Base-by-base conservation (phyloP, 2,329 filamentous ascomycete species). In the Claviceps digitariae region DNA sequence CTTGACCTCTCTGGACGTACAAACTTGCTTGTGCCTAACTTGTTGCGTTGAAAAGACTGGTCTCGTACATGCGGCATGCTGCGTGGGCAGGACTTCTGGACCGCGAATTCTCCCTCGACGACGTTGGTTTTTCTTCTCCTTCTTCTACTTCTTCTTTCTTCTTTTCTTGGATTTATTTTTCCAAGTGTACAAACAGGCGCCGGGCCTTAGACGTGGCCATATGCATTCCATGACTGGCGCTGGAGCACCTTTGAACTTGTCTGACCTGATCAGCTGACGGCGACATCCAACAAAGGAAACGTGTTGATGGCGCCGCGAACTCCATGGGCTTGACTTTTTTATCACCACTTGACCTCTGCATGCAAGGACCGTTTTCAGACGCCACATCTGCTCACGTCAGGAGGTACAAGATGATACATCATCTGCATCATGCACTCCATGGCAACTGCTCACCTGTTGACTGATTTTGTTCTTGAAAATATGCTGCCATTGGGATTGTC, bases 1-100 rank as follows among this genome's bases (percentile, higher is more conserved):
- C 13, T 40, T 52, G 51, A 46, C 48, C 44, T 52, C 15, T 41
- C 17, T 43, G 38, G 51, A 52, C 44, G 51, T 41, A 31, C 44
- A 38, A 25, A 23, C 44, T 20, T 21, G 43, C 41, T 40, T 8
- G 31, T 48, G 34, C 27, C 23, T 41, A 17, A 25, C n/a, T 21
- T 47, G 29, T 47, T 27, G 17, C 43, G 20, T 29, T 29, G 47
- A 38, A 15, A 44, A 51, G 41, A 23, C 23, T 20, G 41, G 23
- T n/a, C 23, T 38, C 29, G 40, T 17, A 4, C 34, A 21, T 34
- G 50, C 9, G 9, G 13, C 29, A 45, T 45, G 27, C 27, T 38
- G 20, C 29, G 20, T 25, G 34, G 17, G 36, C 12, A 31, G 21
- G 21, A 23, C 36, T 8, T 43, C 31, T 23, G 20, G 6, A 29